These are phyloP conservation scores for Arachis stenosperma DNA, from an alignment of 306 rosid species.

Conservation along the genomic window DNA sequence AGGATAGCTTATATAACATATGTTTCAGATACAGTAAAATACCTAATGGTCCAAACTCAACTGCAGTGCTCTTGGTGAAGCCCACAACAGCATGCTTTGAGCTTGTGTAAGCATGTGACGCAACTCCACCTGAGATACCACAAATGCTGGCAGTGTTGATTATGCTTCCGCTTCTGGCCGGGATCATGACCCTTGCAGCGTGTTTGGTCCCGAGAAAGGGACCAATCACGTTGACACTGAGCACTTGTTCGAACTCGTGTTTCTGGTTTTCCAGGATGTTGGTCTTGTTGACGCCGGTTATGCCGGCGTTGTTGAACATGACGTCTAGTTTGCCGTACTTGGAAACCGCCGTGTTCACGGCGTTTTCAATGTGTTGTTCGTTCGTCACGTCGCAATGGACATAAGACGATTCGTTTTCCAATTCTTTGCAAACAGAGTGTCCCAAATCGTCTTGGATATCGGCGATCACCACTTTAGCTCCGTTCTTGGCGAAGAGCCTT, in stretches of 20 bases:
- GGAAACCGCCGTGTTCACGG: slow-evolving; percentile 32
- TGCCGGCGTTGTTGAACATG: slow-evolving; percentile 64
- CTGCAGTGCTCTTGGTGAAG: slow-evolving; percentile 42
- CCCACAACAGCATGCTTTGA: slow-evolving; percentile 59
- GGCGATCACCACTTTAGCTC: slow-evolving; percentile 55
- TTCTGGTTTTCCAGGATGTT: slow-evolving; percentile 35
- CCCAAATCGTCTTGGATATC: slow-evolving; percentile 52
- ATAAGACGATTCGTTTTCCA: slow-evolving; percentile 14
- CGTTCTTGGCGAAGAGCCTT: slow-evolving; percentile 53
- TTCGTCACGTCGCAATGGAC: slow-evolving; percentile 60
- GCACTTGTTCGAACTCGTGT: slow-evolving; percentile 45
- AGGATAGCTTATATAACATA: no score
- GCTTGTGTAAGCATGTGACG: slow-evolving; percentile 46
- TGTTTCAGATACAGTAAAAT: no score
- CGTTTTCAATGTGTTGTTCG: slow-evolving; percentile 46
- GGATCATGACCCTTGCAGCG: slow-evolving; percentile 57
- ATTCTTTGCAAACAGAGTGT: slow-evolving; percentile 27
- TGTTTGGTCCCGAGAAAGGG: slow-evolving; percentile 54
- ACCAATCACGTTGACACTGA: slow-evolving; percentile 45
- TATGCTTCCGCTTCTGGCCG: slow-evolving; percentile 43
- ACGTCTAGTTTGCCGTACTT: slow-evolving; percentile 59
- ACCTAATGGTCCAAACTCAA: slow-evolving; percentile 57
- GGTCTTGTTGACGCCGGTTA: background rate
- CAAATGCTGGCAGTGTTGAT: slow-evolving; percentile 42
- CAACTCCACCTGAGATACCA: slow-evolving; percentile 38